Evolutionary conservation across 1,139 yeast genomes (phyloP).

Genomic region (Komagataea norvegica): DNA sequence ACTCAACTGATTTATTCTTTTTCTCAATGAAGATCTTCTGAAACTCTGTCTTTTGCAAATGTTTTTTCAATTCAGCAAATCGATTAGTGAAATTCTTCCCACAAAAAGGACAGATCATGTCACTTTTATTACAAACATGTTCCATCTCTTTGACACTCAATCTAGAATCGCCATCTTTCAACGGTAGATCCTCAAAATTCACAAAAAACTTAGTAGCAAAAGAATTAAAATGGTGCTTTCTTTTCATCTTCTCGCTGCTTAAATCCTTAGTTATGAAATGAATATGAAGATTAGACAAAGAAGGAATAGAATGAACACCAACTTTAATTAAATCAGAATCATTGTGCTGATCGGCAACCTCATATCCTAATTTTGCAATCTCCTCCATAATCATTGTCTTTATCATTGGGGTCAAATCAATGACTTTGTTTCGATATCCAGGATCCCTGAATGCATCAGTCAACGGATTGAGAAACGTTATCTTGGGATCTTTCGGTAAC

Average conservation of each 20-base stretch:
- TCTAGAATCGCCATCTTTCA: conserved; percentile 22
- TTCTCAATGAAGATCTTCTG: conserved; percentile 5
- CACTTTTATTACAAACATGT: conserved; percentile 32
- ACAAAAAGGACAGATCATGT: conserved; percentile 50
- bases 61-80: conserved; percentile 24
- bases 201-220: conserved; percentile 66
- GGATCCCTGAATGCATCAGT: conserved; percentile 39
- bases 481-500: conserved; percentile 44
- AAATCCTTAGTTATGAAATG: conserved; percentile 70
- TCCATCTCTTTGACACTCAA: conserved; percentile 25
- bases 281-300: conserved; percentile 62
- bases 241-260: conserved; percentile 48
- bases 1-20: background rate
- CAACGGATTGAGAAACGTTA: conserved; percentile 49
- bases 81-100: conserved; percentile 40
- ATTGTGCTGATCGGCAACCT: conserved; percentile 26
- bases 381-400: conserved; percentile 13
- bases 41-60: conserved; percentile 16
- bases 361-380: conserved; percentile 14
- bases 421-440: conserved; percentile 39
- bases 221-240: conserved; percentile 66
- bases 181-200: conserved; percentile 41
- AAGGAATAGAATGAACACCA: conserved; percentile 72
- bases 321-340: conserved; percentile 41
- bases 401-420: conserved; percentile 34